A percentile compares a stretch with the other conserved stretches of the same genome.
Evolutionary conservation across 169 alveolate species (phyloP).

Genomic region (Condylostoma magnum): DNA sequence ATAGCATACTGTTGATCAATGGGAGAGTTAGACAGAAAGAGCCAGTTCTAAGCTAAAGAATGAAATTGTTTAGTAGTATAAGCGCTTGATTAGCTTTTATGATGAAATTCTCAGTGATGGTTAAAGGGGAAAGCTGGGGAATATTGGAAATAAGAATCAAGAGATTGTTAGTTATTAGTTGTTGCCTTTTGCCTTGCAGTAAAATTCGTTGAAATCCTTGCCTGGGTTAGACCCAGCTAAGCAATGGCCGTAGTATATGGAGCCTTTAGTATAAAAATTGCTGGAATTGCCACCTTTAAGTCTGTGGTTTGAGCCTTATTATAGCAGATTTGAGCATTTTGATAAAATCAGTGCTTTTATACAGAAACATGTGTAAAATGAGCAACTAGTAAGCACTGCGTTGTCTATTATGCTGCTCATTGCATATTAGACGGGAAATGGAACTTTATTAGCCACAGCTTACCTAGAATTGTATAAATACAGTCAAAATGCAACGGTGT

Average conservation of each 20-base stretch:
- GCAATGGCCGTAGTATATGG: conserved; percentile 17
- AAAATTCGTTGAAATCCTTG: too few relatives aligned
- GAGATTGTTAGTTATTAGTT: too few relatives aligned
- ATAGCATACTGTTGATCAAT: too few relatives aligned
- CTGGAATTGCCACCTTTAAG: background rate
- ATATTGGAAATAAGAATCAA: too few relatives aligned
- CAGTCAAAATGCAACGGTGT: background rate
- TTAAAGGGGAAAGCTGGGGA: too few relatives aligned
- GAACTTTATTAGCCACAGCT: background rate
- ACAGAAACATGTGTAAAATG: background rate
- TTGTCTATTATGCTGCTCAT: background rate
- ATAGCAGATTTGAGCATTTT: background rate
- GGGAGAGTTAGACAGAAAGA: too few relatives aligned
- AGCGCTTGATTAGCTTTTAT: too few relatives aligned
- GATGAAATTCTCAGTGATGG: too few relatives aligned
- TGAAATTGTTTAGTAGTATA: too few relatives aligned
- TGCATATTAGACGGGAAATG: conserved; percentile 2
- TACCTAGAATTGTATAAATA: background rate
- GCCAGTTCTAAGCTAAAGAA: too few relatives aligned
- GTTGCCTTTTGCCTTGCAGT: too few relatives aligned
- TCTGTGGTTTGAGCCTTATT: conserved; percentile 27
- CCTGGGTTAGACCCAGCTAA: conserved; percentile 29
- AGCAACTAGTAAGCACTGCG: background rate
- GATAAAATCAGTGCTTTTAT: conserved; percentile 2
- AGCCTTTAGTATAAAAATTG: background rate